Conservation (phyloP, 2,329 filamentous ascomycete genomes). For the Cryphonectria nitschkei region DNA sequence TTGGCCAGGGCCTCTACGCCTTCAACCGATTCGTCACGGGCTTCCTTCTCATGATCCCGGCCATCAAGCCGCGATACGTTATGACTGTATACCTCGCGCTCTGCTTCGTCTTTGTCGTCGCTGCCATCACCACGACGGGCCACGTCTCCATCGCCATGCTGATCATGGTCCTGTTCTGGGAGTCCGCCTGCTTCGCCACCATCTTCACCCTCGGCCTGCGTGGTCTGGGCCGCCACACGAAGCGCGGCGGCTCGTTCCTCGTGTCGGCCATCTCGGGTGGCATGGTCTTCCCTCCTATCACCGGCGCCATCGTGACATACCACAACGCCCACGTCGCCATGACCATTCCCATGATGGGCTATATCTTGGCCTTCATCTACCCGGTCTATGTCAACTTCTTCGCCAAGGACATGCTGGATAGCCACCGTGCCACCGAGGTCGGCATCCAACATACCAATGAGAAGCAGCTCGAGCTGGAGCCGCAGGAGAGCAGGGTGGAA, state of each 20-base stretch:
- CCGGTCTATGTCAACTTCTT: conserved; percentile 40
- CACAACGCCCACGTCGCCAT: conserved; percentile 35
- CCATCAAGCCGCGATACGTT: conserved; percentile 57
- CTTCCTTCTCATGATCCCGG: conserved; percentile 55
- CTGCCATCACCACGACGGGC: conserved; percentile 54
- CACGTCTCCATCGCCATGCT: conserved; percentile 58
- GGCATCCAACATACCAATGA: conserved; percentile 33
- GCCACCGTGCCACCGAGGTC: conserved; percentile 36
- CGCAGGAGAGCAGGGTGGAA: conserved; percentile 29
- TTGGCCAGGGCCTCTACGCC: conserved; percentile 63
- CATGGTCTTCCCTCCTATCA: conserved; percentile 58
- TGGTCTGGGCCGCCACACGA: conserved; percentile 59
- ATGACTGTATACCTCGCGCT: conserved; percentile 56
- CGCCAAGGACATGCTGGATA: conserved; percentile 37
- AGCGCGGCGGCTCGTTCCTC: conserved; percentile 57
- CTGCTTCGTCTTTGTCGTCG: conserved; percentile 58
- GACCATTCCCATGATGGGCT: conserved; percentile 38
- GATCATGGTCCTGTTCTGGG: conserved; percentile 60
- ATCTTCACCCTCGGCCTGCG: conserved; percentile 63
- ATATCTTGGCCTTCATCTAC: conserved; percentile 36
- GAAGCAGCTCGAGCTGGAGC: conserved; percentile 35
- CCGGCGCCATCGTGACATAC: conserved; percentile 40
- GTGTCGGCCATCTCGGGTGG: conserved; percentile 59
- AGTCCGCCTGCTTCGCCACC: conserved; percentile 61
- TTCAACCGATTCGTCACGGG: conserved; percentile 61